A percentile compares a stretch with the other conserved stretches of the same genome.
Conservation (phyloP, 1,139 yeast genomes). For the Blastobotrys buckinghamii region DNA sequence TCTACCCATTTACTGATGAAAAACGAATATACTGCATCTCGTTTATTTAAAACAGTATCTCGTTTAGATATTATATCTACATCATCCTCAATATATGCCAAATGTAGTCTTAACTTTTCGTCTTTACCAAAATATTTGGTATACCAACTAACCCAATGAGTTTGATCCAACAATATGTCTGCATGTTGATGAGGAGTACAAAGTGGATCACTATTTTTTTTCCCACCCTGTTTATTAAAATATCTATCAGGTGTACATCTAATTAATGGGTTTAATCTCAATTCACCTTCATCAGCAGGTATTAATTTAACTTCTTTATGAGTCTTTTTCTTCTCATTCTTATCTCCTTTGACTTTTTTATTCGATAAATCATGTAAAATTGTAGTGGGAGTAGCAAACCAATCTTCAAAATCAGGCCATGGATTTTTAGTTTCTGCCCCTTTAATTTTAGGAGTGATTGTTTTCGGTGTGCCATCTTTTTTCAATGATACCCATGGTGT, state of each 20-base stretch:
- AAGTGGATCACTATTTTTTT: slow-evolving; percentile 72
- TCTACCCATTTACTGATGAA: slow-evolving; percentile 65
- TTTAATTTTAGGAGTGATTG: slow-evolving; percentile 66
- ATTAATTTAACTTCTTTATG: slow-evolving; percentile 44
- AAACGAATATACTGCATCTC: slow-evolving; percentile 45
- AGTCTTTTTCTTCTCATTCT: slow-evolving; percentile 10
- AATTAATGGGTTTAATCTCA: slow-evolving; percentile 64
- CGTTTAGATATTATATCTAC: slow-evolving; percentile 31
- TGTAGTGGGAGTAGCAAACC: slow-evolving; percentile 62
- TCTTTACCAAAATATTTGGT: slow-evolving; percentile 50
- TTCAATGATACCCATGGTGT: slow-evolving; percentile 79
- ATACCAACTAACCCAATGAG: slow-evolving; percentile 79
- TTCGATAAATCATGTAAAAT: slow-evolving; percentile 30
- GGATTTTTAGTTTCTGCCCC: slow-evolving; percentile 62
- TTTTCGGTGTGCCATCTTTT: slow-evolving; percentile 74
- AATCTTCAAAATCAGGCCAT: slow-evolving; percentile 68
- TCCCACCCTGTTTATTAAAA: slow-evolving; percentile 37
- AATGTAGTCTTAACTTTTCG: slow-evolving; percentile 58
- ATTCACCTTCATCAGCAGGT: slow-evolving; percentile 66
- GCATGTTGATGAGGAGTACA: slow-evolving; percentile 69
- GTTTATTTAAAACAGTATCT: slow-evolving; percentile 14
- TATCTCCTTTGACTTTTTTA: slow-evolving; percentile 17
- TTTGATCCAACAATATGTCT: slow-evolving; percentile 49
- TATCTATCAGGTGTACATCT: slow-evolving; percentile 81
- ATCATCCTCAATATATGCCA: slow-evolving; percentile 57